phyloP scores from a whole-genome alignment of 1,284 basidiomycete species.

The Pseudozyma sp. region DNA sequence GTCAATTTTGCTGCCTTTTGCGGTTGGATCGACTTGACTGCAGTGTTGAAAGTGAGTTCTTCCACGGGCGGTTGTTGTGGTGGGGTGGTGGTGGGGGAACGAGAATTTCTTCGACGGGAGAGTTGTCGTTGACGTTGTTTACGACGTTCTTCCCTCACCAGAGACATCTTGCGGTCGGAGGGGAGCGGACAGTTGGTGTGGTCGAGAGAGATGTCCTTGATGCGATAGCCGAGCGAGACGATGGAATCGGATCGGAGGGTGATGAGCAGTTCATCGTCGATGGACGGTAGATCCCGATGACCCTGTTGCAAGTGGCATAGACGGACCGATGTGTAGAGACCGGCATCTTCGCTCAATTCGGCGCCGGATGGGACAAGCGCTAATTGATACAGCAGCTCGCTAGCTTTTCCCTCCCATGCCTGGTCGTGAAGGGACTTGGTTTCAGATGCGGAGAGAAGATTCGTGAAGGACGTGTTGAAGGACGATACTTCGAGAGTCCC shows the following conservation, averaged over 20 bases:
- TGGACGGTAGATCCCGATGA: conserved; percentile 2
- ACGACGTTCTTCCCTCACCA: neutral
- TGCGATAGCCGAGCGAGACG: conserved; percentile 13
- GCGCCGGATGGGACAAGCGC: neutral
- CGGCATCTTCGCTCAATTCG: neutral
- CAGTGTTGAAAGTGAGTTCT: neutral
- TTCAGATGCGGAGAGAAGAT: neutral
- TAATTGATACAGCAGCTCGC: neutral
- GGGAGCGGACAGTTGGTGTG: conserved; percentile 15
- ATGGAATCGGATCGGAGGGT: neutral
- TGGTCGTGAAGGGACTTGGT: neutral
- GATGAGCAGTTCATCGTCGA: conserved; percentile 29
- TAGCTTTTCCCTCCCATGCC: neutral
- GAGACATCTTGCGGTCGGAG: neutral
- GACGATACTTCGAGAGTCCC: too few species aligned
- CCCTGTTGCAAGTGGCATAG: conserved; percentile 36
- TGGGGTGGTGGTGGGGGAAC: neutral
- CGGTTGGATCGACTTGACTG: neutral
- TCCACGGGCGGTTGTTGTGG: neutral
- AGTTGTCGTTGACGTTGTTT: conserved; percentile 12
- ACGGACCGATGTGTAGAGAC: conserved; percentile 7
- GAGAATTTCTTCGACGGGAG: conserved; percentile 14
- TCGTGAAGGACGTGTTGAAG: neutral
- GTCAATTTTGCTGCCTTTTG: neutral
- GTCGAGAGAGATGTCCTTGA: conserved; percentile 31